Conservation (phyloP, 2,329 filamentous ascomycete genomes). For the Nectriaceae sp. region DNA sequence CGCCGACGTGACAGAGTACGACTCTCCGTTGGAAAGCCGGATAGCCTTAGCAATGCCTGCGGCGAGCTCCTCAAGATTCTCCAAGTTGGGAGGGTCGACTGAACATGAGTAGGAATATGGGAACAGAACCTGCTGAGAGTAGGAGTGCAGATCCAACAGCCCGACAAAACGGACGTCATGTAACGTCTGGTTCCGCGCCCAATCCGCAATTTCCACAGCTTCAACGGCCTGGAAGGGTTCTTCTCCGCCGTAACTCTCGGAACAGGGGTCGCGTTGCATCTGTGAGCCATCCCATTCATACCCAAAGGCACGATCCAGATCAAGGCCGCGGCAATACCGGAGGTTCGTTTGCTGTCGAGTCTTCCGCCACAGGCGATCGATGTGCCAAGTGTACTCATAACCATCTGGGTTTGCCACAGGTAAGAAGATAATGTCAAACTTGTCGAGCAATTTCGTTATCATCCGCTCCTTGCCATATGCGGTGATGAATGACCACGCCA, state of each 20-base stretch:
- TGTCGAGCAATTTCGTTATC: slow-evolving; percentile 77
- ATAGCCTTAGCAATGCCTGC: slow-evolving; percentile 89
- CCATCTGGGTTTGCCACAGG: slow-evolving; percentile 92
- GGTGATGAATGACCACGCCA: slow-evolving; percentile 86
- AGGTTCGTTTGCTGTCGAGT: slow-evolving; percentile 82
- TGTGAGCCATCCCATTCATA: slow-evolving; percentile 78
- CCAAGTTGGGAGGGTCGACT: slow-evolving; percentile 76
- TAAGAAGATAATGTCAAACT: slow-evolving; percentile 86
- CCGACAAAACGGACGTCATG: slow-evolving; percentile 78
- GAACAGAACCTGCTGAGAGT: slow-evolving; percentile 92
- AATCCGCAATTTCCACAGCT: slow-evolving; percentile 72
- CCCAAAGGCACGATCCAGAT: slow-evolving; percentile 84
- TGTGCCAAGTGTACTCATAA: slow-evolving; percentile 90
- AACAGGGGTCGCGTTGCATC: slow-evolving; percentile 77
- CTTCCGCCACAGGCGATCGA: slow-evolving; percentile 93
- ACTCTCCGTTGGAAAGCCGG: slow-evolving; percentile 73
- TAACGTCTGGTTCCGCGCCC: slow-evolving; percentile 79
- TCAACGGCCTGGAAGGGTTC: slow-evolving; percentile 83
- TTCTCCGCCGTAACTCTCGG: slow-evolving; percentile 85
- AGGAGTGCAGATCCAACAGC: slow-evolving; percentile 88
- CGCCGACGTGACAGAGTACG: slow-evolving; percentile 77
- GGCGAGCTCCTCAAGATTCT: slow-evolving; percentile 89
- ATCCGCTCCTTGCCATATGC: slow-evolving; percentile 71
- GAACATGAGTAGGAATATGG: slow-evolving; percentile 87
- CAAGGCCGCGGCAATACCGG: slow-evolving; percentile 82